Percentiles rank a stretch among this genome's conserved stretches.
Conservation (phyloP, 352 stramenopile genomes). For the Phytophthora sp. region DNA sequence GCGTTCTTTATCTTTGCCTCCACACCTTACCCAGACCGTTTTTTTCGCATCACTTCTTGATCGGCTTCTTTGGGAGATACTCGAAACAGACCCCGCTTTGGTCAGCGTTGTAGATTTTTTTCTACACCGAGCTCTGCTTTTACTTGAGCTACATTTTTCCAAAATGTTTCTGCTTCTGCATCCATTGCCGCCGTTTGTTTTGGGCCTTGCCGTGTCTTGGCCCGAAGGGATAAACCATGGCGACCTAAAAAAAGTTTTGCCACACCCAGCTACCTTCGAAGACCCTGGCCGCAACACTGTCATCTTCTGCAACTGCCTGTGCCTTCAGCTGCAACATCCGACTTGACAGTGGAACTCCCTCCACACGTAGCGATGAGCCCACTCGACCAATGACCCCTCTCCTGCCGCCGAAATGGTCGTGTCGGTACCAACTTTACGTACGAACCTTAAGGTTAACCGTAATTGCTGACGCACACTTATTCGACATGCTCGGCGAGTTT, state of each 20-base stretch:
- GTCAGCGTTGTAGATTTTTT: too few relatives aligned
- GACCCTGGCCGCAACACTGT: not conserved
- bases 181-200: not conserved
- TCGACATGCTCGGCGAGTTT: too few relatives aligned
- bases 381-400: not conserved
- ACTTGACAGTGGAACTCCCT: not conserved
- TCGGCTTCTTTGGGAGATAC: too few relatives aligned
- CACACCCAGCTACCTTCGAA: conserved; percentile 3
- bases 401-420: not conserved
- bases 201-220: conserved; percentile 4
- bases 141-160: not conserved
- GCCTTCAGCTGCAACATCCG: conserved; percentile 3
- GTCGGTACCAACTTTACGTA: not conserved
- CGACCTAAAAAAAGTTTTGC: conserved; percentile 6
- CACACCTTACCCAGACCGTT: too few relatives aligned
- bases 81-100: too few relatives aligned
- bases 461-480: too few relatives aligned
- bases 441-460: not conserved
- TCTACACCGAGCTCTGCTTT: conserved; percentile 11
- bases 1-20: too few relatives aligned
- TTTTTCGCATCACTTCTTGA: too few relatives aligned
- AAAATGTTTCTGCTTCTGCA: conserved; percentile 3
- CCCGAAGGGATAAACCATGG: not conserved
- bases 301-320: not conserved
- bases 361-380: too few relatives aligned